Evolutionary conservation across 306 rosid genomes (phyloP), one percentile per base, ranked within the genome.

Genomic region (Cucurbita maxima): DNA sequence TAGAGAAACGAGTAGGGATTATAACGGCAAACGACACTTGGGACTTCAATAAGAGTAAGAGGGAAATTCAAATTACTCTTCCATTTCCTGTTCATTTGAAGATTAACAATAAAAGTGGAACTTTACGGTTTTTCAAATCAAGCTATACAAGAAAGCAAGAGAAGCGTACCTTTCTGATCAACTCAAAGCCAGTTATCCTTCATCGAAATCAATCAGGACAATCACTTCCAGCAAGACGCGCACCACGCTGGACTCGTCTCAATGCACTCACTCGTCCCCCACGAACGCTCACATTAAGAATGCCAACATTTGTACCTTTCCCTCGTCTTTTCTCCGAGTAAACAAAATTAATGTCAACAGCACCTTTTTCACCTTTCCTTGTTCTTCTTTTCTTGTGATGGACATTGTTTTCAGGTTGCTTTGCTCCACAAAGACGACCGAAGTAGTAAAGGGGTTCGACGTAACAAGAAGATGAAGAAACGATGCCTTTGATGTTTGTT

Each of bases 371-470:
- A 77, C 40, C 80, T 73, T 69, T 75, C 73, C 66, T 84, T 74
- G 78, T 74, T 64, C 81, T 76, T 75, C 53, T 56, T 45, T 62
- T 62, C 67, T 70, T 76, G 71, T 19, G 54, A 64, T 40, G 79
- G 51, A 75, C 57, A 66, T 52, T 55, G 14, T 62, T 58, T 20
- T 36, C 76, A 48, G 82, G 80, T 58, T 78, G 85, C 57, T 86
- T 72, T 69, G 38, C 86, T 37, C 82, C 77, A 80, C 90, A 86
- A 30, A 81, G 82, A 52, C 82, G 78, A 71, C 92, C 84, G 73
- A 87, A 80, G 79, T 77, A 87, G 83, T 87, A 84, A 81, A 80
- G 79, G 12, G 96, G 96, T 60, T 89, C 88, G 52, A 79, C 69
- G 62, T 86, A 89, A 82, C 89, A 89, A 47, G 84, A 76, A 14